A percentile compares a stretch with the other conserved stretches of the same genome.
These are phyloP conservation scores for Xanthoconium stramineum DNA, from an alignment of 768 basidiomycete genomes.

Conservation along the genomic window DNA sequence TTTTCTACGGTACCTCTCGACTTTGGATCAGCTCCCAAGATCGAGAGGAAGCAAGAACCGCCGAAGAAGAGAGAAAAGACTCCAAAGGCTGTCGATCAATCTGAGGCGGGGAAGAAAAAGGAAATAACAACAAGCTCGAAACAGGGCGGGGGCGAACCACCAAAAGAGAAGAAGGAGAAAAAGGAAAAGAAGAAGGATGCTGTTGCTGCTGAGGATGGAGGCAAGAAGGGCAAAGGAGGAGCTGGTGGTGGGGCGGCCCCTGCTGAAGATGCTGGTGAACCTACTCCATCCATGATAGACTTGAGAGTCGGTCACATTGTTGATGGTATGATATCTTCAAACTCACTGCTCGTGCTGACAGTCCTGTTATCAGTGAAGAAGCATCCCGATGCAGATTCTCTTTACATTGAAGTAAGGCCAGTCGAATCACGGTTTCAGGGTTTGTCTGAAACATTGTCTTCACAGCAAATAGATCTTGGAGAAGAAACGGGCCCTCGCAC, in stretches of 20 bases:
- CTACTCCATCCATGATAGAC: slow-evolving; percentile 95
- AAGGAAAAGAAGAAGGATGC: slow-evolving; percentile 57
- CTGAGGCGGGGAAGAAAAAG: slow-evolving; percentile 23
- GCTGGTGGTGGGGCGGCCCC: slow-evolving; percentile 31
- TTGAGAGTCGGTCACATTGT: slow-evolving; percentile 91
- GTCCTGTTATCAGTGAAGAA: slow-evolving; percentile 63
- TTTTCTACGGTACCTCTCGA: slow-evolving; percentile 66
- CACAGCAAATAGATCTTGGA: slow-evolving; percentile 91
- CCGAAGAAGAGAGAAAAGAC: slow-evolving; percentile 77
- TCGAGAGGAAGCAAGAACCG: slow-evolving; percentile 68
- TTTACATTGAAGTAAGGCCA: slow-evolving; percentile 83
- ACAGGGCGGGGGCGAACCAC: slow-evolving; percentile 36
- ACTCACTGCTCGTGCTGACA: slow-evolving; percentile 1
- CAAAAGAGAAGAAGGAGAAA: slow-evolving; percentile 31
- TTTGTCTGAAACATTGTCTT: not conserved
- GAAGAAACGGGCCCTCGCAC: slow-evolving; percentile 94
- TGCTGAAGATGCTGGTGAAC: slow-evolving; percentile 69
- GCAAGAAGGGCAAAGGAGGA: slow-evolving; percentile 41
- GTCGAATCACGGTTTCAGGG: not conserved
- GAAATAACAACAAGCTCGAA: slow-evolving; percentile 33
- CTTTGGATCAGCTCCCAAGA: slow-evolving; percentile 67
- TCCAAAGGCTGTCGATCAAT: slow-evolving; percentile 31
- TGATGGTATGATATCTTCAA: slow-evolving; percentile 58
- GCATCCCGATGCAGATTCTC: slow-evolving; percentile 95
- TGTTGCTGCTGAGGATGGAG: slow-evolving; percentile 32